phyloP scores from a whole-genome alignment of 345 rosid species.

The Moringa oleifera region DNA sequence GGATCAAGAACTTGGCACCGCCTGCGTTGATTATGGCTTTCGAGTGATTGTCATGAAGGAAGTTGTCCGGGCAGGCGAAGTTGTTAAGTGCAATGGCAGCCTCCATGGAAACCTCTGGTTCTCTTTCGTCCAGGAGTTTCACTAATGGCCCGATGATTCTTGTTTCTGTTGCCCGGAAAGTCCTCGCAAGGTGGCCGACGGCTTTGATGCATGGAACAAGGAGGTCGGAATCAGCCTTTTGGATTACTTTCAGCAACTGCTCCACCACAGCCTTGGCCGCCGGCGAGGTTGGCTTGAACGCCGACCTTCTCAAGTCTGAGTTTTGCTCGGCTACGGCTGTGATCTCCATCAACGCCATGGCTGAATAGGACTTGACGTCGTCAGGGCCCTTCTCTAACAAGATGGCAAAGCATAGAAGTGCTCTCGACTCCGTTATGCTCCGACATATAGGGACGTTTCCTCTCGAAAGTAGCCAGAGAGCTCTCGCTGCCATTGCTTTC shows the following conservation, averaged over 20 bases:
- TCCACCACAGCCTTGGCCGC: conserved; percentile 73
- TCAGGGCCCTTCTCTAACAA: conserved; percentile 58
- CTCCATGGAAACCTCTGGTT: conserved; percentile 52
- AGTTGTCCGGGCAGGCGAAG: conserved; percentile 54
- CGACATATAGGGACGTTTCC: conserved; percentile 55
- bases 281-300: conserved; percentile 71
- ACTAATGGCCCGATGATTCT: conserved; percentile 59
- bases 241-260: conserved; percentile 43
- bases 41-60: conserved; percentile 48
- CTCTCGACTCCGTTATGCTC: conserved; percentile 67
- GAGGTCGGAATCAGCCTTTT: conserved; percentile 46
- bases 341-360: conserved; percentile 76
- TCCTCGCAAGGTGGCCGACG: conserved; percentile 72
- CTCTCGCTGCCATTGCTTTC: conserved; percentile 82
- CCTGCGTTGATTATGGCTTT: conserved; percentile 53
- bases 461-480: conserved; percentile 60
- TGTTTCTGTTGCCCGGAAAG: conserved; percentile 68
- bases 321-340: conserved; percentile 54
- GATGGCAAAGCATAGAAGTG: conserved; percentile 60
- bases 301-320: conserved; percentile 52
- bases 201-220: conserved; percentile 52
- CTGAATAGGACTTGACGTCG: conserved; percentile 56
- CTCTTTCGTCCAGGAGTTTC: conserved; percentile 60
- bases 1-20: conserved; percentile 59
- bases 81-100: conserved; percentile 53